Evolutionary conservation across 805 yeast species (phyloP), one percentile per base, ranked within the genome.

Genomic region (Osmozyma mogii): DNA sequence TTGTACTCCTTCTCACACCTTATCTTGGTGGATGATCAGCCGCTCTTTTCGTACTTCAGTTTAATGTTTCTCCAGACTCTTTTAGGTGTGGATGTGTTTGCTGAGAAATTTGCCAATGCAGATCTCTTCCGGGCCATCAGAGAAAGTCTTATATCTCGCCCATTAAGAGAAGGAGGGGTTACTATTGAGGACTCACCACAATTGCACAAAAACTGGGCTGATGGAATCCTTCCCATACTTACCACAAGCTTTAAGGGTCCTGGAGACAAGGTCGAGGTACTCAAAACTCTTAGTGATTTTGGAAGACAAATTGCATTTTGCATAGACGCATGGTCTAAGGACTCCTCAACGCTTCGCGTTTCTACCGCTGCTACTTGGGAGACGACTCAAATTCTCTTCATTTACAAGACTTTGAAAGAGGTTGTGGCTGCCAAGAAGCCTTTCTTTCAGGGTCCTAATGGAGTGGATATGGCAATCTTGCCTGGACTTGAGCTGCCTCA

Each of bases 191-290:
- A 55, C 1, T 52, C 72, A 3, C 69, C 83, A 0, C 69, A 71
- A 27, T 54, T 82, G 35, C 89, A 87, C 50, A 67, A 71, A 30
- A 60, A 83, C n/a, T 88, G 96, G 96, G 70, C 75, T n/a, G 75
- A 78, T 44, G 95, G 95, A 1, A 55, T 88, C 11, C 59, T 88
- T 17, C 77, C 92, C 0, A 71, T 84, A 4, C 57, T 81, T 13
- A 56, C 84, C 28, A 59, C 72, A 1, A 53, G 84, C 10, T 47
- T 84, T 22, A 65, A 76, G 16, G 89, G 89, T 1, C 67, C 68
- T 1, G 64, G 72, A 24, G 61, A 80, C 2, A 41, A 79, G 1
- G 76, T 84, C 3, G 92, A 84, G 34, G 56, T 76, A 6, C 69
- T 80, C 35, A 57, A 73, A 25, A 81, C 84, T 37, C 61, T 78